Conservation (phyloP, 1,284 basidiomycete species). For the Puccinia hordei region DNA sequence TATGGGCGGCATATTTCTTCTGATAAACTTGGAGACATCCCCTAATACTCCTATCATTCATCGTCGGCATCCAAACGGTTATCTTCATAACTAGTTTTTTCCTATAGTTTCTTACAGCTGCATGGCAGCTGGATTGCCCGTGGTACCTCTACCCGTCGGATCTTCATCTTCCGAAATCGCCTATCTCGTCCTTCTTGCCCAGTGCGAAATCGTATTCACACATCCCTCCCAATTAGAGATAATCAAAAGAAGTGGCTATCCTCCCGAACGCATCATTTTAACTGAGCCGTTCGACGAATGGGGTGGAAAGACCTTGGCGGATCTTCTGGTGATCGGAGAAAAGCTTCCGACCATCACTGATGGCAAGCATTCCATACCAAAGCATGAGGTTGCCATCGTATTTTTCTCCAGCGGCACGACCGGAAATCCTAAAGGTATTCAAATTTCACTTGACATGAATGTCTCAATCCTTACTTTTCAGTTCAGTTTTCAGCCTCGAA, state of each 20-base stretch:
- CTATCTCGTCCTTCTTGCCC: conserved; percentile 12
- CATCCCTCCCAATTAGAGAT: conserved; percentile 14
- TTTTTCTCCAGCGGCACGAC: conserved; percentile 29
- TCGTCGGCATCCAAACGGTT: not conserved
- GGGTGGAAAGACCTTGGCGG: conserved; percentile 4
- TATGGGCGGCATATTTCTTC: not conserved
- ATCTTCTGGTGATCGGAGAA: conserved; percentile 3
- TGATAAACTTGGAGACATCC: not conserved
- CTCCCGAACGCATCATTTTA: conserved; percentile 12
- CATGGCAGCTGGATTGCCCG: conserved; percentile 27
- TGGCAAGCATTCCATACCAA: conserved; percentile 12
- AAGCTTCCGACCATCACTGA: not conserved
- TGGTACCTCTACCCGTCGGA: conserved; percentile 1
- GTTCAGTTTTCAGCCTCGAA: not conserved
- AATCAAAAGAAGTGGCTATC: conserved; percentile 29
- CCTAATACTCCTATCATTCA: not conserved
- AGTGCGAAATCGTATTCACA: conserved; percentile 26
- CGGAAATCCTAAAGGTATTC: conserved; percentile 35
- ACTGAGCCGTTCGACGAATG: conserved; percentile 12
- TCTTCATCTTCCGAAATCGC: conserved; percentile 11
- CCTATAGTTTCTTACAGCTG: conserved; percentile 25
- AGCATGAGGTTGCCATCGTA: conserved; percentile 26
- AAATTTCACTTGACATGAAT: not conserved
- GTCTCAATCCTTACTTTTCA: not conserved
- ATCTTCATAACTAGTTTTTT: not conserved